These are phyloP conservation scores for Suillus luteus DNA, from an alignment of 768 basidiomycete species.

Conservation along the genomic window DNA sequence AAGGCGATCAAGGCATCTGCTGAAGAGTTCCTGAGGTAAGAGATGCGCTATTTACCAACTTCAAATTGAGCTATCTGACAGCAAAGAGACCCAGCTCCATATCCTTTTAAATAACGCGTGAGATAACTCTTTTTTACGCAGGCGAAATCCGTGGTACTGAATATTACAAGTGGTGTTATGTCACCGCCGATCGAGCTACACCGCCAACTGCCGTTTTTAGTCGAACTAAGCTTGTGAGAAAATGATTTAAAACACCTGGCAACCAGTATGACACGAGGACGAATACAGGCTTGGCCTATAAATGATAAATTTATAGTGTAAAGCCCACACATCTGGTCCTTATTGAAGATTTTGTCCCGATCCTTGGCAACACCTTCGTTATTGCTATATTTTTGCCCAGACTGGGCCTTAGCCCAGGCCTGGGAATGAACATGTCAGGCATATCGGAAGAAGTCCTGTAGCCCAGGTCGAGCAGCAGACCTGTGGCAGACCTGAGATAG, in stretches of 20 bases:
- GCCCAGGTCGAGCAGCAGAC: background rate
- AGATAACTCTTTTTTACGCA: constrained; percentile 20
- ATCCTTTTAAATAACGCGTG: constrained; percentile 55
- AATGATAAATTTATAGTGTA: background rate
- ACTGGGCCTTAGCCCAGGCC: background rate
- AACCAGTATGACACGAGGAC: too few relatives aligned
- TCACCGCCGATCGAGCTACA: constrained; percentile 35
- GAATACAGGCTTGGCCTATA: too few relatives aligned
- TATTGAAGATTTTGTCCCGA: background rate
- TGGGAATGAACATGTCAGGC: background rate
- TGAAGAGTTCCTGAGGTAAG: constrained; percentile 32
- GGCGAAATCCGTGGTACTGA: background rate
- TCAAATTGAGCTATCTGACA: constrained; percentile 15
- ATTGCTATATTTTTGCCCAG: constrained; percentile 2
- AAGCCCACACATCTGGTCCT: background rate
- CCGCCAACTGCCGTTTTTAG: too few relatives aligned
- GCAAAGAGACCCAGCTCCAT: constrained; percentile 47
- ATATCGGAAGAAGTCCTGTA: constrained; percentile 1
- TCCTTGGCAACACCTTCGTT: background rate
- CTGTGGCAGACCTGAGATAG: constrained; percentile 1
- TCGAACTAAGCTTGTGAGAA: too few relatives aligned
- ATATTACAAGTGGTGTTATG: constrained; percentile 49
- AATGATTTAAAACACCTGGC: too few relatives aligned
- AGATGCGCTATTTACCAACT: background rate
- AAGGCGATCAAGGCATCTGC: constrained; percentile 36